Conservation (phyloP, 805 yeast genomes). For the Candida sonorensis region DNA sequence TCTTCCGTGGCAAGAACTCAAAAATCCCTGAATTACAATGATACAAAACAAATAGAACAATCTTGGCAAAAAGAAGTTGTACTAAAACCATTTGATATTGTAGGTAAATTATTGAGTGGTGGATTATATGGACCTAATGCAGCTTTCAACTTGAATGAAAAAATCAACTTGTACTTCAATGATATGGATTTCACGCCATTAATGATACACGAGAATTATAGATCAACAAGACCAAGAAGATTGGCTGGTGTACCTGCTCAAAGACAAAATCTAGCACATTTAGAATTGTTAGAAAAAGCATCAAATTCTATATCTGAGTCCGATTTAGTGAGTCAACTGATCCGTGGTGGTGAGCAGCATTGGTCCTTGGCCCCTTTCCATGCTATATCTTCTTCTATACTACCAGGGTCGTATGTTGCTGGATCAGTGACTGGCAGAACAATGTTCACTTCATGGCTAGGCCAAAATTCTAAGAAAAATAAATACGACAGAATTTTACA, state of each 20-base stretch:
- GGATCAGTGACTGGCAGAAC: conserved; percentile 66
- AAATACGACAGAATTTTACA: conserved; percentile 76
- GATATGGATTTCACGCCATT: conserved; percentile 93
- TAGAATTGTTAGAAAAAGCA: conserved; percentile 65
- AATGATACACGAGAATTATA: conserved; percentile 93
- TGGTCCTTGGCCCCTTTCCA: conserved; percentile 93
- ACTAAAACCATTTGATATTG: conserved; percentile 87
- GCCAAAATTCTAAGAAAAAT: conserved; percentile 79
- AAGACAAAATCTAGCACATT: conserved; percentile 40
- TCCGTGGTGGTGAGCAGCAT: conserved; percentile 86
- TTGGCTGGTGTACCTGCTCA: conserved; percentile 15
- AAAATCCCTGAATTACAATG: conserved; percentile 52
- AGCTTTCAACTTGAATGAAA: conserved; percentile 62
- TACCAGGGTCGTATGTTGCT: conserved; percentile 68
- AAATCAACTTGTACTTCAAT: conserved; percentile 83
- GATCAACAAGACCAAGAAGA: conserved; percentile 51
- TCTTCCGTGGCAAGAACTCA: conserved; percentile 79
- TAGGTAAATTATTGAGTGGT: conserved; percentile 58
- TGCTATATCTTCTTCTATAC: conserved; percentile 77
- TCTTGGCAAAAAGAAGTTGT: conserved; percentile 89
- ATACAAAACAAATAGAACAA: conserved; percentile 53
- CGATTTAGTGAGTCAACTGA: conserved; percentile 73
- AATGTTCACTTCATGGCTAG: conserved; percentile 81
- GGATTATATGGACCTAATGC: conserved; percentile 48
- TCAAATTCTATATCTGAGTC: conserved; percentile 83